Evolutionary conservation across 768 basidiomycete species (phyloP).

Genomic region (Glaciozyma antarctica): DNA sequence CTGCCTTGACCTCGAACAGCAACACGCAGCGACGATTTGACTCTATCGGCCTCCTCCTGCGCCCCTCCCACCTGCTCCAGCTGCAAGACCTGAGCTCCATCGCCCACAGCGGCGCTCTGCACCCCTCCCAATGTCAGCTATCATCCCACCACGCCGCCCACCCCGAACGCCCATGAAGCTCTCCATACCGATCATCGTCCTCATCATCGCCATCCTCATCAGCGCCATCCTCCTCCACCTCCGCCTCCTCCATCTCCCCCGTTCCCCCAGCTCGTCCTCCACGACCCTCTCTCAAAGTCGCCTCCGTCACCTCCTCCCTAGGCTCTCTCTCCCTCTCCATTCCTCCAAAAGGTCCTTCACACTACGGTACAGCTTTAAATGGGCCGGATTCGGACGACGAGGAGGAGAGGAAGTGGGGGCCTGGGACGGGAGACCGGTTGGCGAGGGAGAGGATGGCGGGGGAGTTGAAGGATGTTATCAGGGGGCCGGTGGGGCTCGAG

Average conservation of each 20-base stretch:
- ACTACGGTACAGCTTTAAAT: slow-evolving; percentile 19
- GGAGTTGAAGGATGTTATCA: slow-evolving; percentile 28
- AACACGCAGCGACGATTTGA: no score
- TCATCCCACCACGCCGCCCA: slow-evolving; percentile 26
- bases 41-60: no score
- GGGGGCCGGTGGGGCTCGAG: slow-evolving; percentile 18
- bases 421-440: slow-evolving; percentile 26
- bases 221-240: no score
- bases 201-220: no score
- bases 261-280: not conserved
- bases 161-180: slow-evolving; percentile 19
- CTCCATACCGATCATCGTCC: not conserved
- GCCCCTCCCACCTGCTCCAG: no score
- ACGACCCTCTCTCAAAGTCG: slow-evolving; percentile 21
- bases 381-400: slow-evolving; percentile 27
- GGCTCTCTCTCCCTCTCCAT: slow-evolving; percentile 18
- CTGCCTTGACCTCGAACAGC: no score
- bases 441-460: slow-evolving; percentile 28
- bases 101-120: no score
- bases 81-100: no score
- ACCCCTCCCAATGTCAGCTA: slow-evolving; percentile 4
- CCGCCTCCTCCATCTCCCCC: not conserved
- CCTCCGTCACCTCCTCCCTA: not conserved
- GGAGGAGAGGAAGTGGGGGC: slow-evolving; percentile 11
- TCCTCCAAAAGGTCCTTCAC: slow-evolving; percentile 4